Conservation (phyloP, 2,329 filamentous ascomycete species). For the Calonectria hawksworthii region DNA sequence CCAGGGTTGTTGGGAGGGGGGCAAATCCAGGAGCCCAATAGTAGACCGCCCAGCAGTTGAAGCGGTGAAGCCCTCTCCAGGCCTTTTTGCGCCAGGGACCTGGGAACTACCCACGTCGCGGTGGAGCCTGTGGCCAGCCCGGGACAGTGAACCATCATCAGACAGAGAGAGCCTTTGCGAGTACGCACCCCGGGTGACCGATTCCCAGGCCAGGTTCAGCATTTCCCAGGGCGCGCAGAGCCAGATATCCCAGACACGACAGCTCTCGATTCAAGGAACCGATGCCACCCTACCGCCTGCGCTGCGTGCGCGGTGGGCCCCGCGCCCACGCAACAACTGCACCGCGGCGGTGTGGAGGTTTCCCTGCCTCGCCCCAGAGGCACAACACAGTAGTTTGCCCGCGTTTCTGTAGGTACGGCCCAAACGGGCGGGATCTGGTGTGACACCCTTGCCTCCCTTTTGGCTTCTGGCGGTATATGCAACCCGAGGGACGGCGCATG, state of each 20-base stretch:
- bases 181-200: neutral
- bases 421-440: constrained; percentile 46
- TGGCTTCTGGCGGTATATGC: constrained; percentile 35
- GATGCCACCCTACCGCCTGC: neutral
- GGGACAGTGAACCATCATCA: neutral
- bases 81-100: constrained; percentile 16
- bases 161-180: neutral
- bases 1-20: constrained; percentile 17
- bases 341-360: constrained; percentile 22
- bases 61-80: constrained; percentile 26
- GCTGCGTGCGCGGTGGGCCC: neutral
- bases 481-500: constrained; percentile 5
- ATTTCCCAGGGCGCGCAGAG: neutral
- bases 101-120: constrained; percentile 13
- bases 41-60: constrained; percentile 23
- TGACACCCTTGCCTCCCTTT: constrained; percentile 28
- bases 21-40: constrained; percentile 18
- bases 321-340: neutral
- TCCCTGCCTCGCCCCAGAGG: constrained; percentile 5
- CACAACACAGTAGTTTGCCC: constrained; percentile 22
- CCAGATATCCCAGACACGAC: neutral
- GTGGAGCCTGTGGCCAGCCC: constrained; percentile 1
- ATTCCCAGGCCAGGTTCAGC: neutral
- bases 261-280: neutral
- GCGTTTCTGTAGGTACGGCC: constrained; percentile 43